Evolutionary conservation across 257 asterid genomes (phyloP).

Genomic region (Verbena officinalis): DNA sequence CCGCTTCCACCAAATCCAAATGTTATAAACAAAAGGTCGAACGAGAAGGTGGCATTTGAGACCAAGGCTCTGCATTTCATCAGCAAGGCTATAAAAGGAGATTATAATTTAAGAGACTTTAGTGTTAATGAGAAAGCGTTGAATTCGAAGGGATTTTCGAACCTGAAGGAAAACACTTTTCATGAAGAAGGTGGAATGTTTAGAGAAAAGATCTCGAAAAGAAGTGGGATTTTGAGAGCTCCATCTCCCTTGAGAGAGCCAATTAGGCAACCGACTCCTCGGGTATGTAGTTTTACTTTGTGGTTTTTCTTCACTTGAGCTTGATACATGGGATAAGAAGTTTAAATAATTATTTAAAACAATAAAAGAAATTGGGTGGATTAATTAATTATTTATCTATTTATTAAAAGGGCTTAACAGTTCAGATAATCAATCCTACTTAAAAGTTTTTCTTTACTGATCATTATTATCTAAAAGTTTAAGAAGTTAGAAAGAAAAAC

Average conservation of each 20-base stretch:
- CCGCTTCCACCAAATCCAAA: constrained; percentile 46
- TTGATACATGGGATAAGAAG: too few relatives aligned
- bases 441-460: too few relatives aligned
- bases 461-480: too few relatives aligned
- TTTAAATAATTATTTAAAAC: too few relatives aligned
- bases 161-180: constrained; percentile 40
- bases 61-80: constrained; percentile 81
- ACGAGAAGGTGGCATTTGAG: constrained; percentile 51
- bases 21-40: constrained; percentile 1
- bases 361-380: too few relatives aligned
- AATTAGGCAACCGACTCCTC: constrained; percentile 67
- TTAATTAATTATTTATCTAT: too few relatives aligned
- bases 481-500: too few relatives aligned
- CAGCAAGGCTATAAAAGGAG: constrained; percentile 87
- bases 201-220: constrained; percentile 46
- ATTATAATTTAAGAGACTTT: constrained; percentile 58
- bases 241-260: constrained; percentile 70
- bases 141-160: constrained; percentile 30
- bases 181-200: constrained; percentile 38
- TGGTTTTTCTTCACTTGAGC: too few relatives aligned
- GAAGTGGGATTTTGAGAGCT: constrained; percentile 44
- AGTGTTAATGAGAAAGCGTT: constrained; percentile 38
- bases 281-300: constrained; percentile 39
- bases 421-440: too few relatives aligned
- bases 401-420: too few relatives aligned